phyloP scores from a whole-genome alignment of 2,329 filamentous ascomycete genomes.

The Hymenoscyphus scutula region DNA sequence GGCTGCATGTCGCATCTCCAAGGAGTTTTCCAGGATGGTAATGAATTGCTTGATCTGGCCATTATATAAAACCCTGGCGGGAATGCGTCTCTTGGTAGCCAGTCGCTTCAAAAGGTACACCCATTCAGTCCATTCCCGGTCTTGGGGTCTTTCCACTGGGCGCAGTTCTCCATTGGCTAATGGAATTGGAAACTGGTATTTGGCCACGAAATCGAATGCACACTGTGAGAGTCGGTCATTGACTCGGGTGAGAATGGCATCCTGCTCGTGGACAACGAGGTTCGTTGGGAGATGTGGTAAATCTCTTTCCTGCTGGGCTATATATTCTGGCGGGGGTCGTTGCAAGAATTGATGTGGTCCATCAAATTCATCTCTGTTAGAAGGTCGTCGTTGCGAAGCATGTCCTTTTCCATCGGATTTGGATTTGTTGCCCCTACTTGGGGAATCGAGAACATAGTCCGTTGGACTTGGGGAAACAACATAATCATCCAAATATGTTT shows the following conservation, averaged over 20 bases:
- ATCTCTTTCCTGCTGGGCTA: constrained; percentile 75
- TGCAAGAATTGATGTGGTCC: constrained; percentile 81
- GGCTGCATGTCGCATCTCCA: constrained; percentile 83
- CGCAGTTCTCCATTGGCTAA: constrained; percentile 70
- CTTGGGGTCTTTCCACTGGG: constrained; percentile 69
- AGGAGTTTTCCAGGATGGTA: constrained; percentile 81
- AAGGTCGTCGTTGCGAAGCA: constrained; percentile 63
- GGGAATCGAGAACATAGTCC: constrained; percentile 58
- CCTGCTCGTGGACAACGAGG: constrained; percentile 79
- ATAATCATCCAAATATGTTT: constrained; percentile 39
- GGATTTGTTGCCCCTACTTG: constrained; percentile 44
- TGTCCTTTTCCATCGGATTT: constrained; percentile 47
- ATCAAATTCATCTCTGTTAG: constrained; percentile 86
- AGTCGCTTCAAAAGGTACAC: constrained; percentile 82
- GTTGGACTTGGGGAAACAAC: constrained; percentile 56
- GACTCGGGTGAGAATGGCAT: constrained; percentile 74
- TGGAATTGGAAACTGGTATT: constrained; percentile 87
- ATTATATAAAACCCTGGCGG: constrained; percentile 79
- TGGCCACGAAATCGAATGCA: constrained; percentile 86
- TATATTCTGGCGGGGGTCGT: constrained; percentile 65
- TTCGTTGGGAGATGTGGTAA: constrained; percentile 80
- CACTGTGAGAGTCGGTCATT: constrained; percentile 83
- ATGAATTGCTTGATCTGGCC: constrained; percentile 90
- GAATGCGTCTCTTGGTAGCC: constrained; percentile 82
- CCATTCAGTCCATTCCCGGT: constrained; percentile 90